Evolutionary conservation across 805 yeast genomes (phyloP).

Genomic region (Cyberlindnera misumaiensis): DNA sequence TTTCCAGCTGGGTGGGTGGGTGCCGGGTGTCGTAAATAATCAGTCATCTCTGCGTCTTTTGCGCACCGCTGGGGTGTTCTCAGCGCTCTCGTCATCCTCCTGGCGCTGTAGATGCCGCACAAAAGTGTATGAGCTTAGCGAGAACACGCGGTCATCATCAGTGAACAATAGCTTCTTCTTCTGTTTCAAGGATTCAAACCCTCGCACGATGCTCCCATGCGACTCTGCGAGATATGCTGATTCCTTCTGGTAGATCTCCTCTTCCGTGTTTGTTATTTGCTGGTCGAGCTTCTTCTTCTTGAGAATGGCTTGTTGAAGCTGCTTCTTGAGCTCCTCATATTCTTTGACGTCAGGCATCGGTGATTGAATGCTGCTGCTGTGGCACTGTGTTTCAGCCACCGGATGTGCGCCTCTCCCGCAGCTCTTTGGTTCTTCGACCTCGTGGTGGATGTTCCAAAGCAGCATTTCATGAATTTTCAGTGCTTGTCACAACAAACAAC

Average conservation of each 20-base stretch:
- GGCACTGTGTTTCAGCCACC: too few species aligned
- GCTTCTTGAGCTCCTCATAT: slow-evolving; percentile 61
- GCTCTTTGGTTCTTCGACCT: too few species aligned
- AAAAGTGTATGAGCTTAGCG: slow-evolving; percentile 65
- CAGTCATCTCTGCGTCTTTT: slow-evolving; percentile 13
- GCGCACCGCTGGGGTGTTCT: slow-evolving; percentile 15
- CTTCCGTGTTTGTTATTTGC: slow-evolving; percentile 60
- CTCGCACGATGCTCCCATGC: slow-evolving; percentile 71
- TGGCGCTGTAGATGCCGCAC: slow-evolving; percentile 55
- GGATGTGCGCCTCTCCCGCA: too few species aligned
- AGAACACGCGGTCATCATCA: slow-evolving; percentile 77
- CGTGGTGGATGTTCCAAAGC: too few species aligned
- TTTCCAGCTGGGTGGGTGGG: too few species aligned
- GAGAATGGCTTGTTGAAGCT: slow-evolving; percentile 55
- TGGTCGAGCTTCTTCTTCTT: slow-evolving; percentile 62
- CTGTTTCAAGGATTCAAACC: slow-evolving; percentile 67
- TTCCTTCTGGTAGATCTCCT: slow-evolving; percentile 71
- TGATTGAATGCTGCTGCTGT: too few species aligned
- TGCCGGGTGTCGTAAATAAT: background rate
- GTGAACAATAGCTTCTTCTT: slow-evolving; percentile 42
- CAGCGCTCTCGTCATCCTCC: slow-evolving; percentile 23
- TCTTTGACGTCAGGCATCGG: slow-evolving; percentile 27
- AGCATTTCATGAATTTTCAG: too few species aligned
- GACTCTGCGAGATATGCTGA: slow-evolving; percentile 71
- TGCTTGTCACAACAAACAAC: too few species aligned